phyloP scores from a whole-genome alignment of 495 filamentous ascomycete genomes.

The Trichoderma virens region DNA sequence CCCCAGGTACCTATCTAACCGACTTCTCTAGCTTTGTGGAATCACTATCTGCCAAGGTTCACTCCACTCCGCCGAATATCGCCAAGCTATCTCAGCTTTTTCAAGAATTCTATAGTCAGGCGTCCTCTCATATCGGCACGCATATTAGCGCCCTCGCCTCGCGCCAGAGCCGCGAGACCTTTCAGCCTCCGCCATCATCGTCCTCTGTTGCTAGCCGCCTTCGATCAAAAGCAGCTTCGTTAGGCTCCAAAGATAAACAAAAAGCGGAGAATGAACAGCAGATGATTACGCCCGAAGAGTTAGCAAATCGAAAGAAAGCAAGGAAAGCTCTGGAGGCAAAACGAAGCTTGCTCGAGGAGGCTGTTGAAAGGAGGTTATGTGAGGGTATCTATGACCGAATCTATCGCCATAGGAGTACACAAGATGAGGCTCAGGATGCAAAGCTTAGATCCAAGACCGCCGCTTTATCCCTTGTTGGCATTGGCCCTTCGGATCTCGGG shows the following conservation, averaged over 20 bases:
- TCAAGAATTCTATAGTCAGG: slow-evolving; percentile 86
- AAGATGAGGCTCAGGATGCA: slow-evolving; percentile 93
- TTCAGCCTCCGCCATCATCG: slow-evolving; percentile 43
- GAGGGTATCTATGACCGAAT: slow-evolving; percentile 79
- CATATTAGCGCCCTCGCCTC: slow-evolving; percentile 79
- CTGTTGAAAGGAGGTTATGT: slow-evolving; percentile 80
- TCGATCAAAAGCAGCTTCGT: slow-evolving; percentile 43
- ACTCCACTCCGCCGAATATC: slow-evolving; percentile 73
- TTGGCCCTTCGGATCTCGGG: slow-evolving; percentile 78
- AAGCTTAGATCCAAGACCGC: slow-evolving; percentile 93
- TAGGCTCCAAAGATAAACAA: slow-evolving; percentile 41
- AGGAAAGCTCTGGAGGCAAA: slow-evolving; percentile 71
- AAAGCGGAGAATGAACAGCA: slow-evolving; percentile 59
- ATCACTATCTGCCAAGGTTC: slow-evolving; percentile 78
- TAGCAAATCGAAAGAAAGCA: slow-evolving; percentile 68
- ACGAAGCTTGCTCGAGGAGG: slow-evolving; percentile 73
- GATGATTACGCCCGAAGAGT: slow-evolving; percentile 86
- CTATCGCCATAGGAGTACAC: slow-evolving; percentile 82
- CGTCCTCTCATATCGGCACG: slow-evolving; percentile 75
- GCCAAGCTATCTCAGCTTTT: slow-evolving; percentile 80
- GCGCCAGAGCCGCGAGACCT: slow-evolving; percentile 57
- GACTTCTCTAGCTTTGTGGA: slow-evolving; percentile 68
- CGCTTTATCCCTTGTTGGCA: slow-evolving; percentile 80
- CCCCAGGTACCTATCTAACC: not conserved
- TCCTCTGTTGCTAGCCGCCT: slow-evolving; percentile 46